Base-by-base conservation (phyloP, 495 filamentous ascomycete species). In the Lepidopterella palustris region DNA sequence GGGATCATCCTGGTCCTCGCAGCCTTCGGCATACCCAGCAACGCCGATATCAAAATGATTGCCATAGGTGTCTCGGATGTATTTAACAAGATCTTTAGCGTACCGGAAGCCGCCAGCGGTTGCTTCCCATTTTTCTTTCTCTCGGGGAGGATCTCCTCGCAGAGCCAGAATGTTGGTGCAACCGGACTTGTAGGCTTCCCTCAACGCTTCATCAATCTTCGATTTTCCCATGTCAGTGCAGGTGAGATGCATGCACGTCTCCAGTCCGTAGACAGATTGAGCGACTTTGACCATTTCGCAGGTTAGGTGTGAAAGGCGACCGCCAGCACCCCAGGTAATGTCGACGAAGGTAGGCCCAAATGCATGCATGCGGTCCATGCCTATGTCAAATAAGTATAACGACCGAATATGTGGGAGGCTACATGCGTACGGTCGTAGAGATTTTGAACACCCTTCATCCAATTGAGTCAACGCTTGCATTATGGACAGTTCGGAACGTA, bases 191-290 rank as follows among this genome's bases (percentile, higher is more conserved):
- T 97, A 96, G 5, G 93, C 93, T 63, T 86, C 84, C 67, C 84
- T 83, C 47, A 99, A 80, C 1, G 93, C 95, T 26, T 87, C 82
- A 66, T 97, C 89, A 60, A 99, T 86, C 74, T 90, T 96, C 25
- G 88, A 87, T 67, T 81, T 80, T 9, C 86, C 89, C 95, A 99
- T 99, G 70, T 97, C 95, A 42, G 95, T 99, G 73, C 95, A 99
- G 1, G 95, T 99, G 63, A 99, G 76, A 68, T 99, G 95, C 95
- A 99, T 99, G 75, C 92, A 97, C 6, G 95, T 97, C 77, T 99
- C 95, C 45, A 99, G 78, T 6, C 95, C 95, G 69, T 95, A 92
- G 40, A 90, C 89, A n/a, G 91, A 88, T 74, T 99, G 95, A 45
- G 95, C 93, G 56, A 95, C 89, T 51, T 87, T 85, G 56, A 99